A percentile compares a stretch with the other conserved stretches of the same genome.
phyloP scores from a whole-genome alignment of 257 asterid species.

The Solanum tarijense region DNA sequence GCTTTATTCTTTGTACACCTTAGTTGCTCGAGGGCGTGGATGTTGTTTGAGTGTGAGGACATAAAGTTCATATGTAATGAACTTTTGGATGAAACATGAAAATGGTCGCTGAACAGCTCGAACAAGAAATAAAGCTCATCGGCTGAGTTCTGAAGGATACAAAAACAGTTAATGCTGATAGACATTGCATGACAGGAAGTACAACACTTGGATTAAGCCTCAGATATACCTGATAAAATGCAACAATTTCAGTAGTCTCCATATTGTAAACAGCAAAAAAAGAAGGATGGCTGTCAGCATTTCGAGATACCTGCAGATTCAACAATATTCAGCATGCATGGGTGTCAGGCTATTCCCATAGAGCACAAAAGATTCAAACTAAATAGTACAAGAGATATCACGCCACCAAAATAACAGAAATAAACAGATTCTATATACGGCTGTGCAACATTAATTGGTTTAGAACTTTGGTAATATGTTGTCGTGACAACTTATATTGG shows the following conservation, averaged over 20 bases:
- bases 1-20: slow-evolving; percentile 59
- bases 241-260: slow-evolving; percentile 87
- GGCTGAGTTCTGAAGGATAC: slow-evolving; percentile 64
- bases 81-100: slow-evolving; percentile 64
- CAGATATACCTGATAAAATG: slow-evolving; percentile 70
- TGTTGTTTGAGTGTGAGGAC: slow-evolving; percentile 77
- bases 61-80: slow-evolving; percentile 65
- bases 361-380: neutral
- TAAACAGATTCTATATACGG: neutral
- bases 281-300: slow-evolving; percentile 80
- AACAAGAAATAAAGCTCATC: slow-evolving; percentile 80
- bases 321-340: slow-evolving; percentile 14
- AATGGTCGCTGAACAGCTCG: slow-evolving; percentile 77
- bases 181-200: neutral
- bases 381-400: neutral
- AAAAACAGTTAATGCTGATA: neutral
- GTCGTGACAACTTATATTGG: neutral
- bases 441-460: neutral
- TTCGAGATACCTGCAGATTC: slow-evolving; percentile 59
- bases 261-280: slow-evolving; percentile 94
- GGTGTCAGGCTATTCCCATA: neutral
- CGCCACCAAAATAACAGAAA: neutral
- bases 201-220: neutral
- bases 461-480: neutral
- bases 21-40: slow-evolving; percentile 77